Conservation (phyloP, 345 rosid genomes). For the Chamaenerion angustifolium region DNA sequence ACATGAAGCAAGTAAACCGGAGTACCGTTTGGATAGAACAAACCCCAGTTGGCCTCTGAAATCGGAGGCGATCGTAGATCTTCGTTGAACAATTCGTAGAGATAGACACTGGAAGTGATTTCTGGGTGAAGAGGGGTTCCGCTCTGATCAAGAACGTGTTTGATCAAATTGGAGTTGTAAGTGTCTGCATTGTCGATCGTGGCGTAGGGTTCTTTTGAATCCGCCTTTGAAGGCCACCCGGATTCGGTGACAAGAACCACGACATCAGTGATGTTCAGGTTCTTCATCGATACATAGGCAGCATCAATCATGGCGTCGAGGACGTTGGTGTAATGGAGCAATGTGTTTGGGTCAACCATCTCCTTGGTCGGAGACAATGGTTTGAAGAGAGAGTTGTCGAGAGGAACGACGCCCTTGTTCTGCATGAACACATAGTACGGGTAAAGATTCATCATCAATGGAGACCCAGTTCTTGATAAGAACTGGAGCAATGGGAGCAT, state of each 20-base stretch:
- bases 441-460: conserved; percentile 93
- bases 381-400: conserved; percentile 75
- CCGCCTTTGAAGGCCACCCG: conserved; percentile 91
- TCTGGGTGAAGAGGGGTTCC: conserved; percentile 95
- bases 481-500: conserved; percentile 69
- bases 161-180: conserved; percentile 80
- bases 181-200: conserved; percentile 73
- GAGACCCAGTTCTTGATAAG: conserved; percentile 65
- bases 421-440: conserved; percentile 95
- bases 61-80: conserved; percentile 58
- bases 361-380: conserved; percentile 84
- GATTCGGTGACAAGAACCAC: conserved; percentile 67
- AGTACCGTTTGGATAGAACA: conserved; percentile 68
- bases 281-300: conserved; percentile 83
- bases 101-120: conserved; percentile 56
- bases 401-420: conserved; percentile 90
- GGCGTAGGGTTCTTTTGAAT: conserved; percentile 77
- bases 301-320: conserved; percentile 96
- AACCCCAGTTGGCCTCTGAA: conserved; percentile 89
- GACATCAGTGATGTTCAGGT: conserved; percentile 67
- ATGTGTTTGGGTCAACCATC: conserved; percentile 95
- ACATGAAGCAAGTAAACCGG: conserved; percentile 85
- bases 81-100: conserved; percentile 85
- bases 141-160: conserved; percentile 60
- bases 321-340: conserved; percentile 88